Evolutionary conservation across 257 asterid species (phyloP), one percentile per base, ranked within the genome.

Genomic region (Verbascum thapsus): DNA sequence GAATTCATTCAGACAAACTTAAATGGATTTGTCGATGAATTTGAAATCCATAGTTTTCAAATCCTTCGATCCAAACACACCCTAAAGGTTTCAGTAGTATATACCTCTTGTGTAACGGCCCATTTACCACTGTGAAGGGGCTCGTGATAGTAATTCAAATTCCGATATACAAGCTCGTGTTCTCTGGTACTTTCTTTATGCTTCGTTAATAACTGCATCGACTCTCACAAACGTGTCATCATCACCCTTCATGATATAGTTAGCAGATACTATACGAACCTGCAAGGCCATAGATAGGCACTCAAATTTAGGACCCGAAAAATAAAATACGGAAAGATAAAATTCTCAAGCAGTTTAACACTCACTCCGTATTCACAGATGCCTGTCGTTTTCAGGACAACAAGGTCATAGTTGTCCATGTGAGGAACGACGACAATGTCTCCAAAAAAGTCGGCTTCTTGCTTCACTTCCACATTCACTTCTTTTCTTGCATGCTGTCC

Each of bases 111-210:
- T 39, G 95, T 81, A 53, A 91, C 96, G 16, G 98, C 95, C 98
- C 98, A 91, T 91, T 91, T 91, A 45, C 96, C 98, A 63, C 89
- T 88, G 26, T 95, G 87, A 39, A 79, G 76, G 58, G 98, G 96
- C 77, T 78, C 83, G 68, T 86, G 95, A 71, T 88, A 81, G 84
- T 79, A 88, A 78, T 91, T 91, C 50, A 88, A 83, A 63, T 91
- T 51, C 98, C 98, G 15, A 91, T 77, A 43, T 88, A 91, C 49
- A 88, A 75, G 78, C 96, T 85, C 69, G 60, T 80, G 44, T 65
- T 59, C 11, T 72, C 73, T 0, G 86, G 83, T 30, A 82, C 76
- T 72, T 78, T 81, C 64, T 81, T 77, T n/a, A n/a, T 2, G 92
- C 91, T 78, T 91, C 95, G 45, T 74, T 65, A 34, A 86, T 66